Evolutionary conservation across 768 basidiomycete genomes (phyloP).

Genomic region (Auricularia cornea): DNA sequence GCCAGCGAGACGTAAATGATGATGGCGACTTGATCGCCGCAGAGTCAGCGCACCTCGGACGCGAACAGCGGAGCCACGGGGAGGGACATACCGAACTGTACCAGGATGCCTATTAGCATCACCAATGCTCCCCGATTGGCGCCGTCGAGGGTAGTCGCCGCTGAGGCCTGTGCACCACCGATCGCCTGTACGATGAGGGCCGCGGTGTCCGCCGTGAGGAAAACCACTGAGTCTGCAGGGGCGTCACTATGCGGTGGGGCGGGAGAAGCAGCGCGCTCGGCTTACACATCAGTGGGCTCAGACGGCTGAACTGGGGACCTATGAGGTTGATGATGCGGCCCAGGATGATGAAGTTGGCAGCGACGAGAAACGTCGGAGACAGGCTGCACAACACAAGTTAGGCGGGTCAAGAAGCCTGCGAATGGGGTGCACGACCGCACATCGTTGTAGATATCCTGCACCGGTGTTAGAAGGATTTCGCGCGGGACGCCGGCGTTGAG

Average conservation of each 20-base stretch:
- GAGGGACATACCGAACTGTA: conserved; percentile 40
- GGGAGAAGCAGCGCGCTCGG: background rate
- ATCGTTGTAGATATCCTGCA: conserved; percentile 44
- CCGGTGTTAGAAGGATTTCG: background rate
- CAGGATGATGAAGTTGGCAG: conserved; percentile 13
- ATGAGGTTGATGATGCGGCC: conserved; percentile 11
- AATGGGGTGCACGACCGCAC: background rate
- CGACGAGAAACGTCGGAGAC: conserved; percentile 15
- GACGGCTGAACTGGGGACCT: conserved; percentile 15
- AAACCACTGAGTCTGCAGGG: conserved; percentile 19
- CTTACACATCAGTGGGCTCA: conserved; percentile 6
- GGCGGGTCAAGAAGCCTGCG: background rate
- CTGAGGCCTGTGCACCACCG: conserved; percentile 50
- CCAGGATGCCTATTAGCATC: conserved; percentile 56
- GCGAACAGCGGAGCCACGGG: too few species aligned
- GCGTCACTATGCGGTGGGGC: background rate
- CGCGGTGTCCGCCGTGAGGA: conserved; percentile 37
- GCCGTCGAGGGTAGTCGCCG: conserved; percentile 17
- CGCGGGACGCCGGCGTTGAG: background rate
- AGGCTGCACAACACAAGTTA: background rate
- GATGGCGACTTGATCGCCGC: conserved; percentile 30
- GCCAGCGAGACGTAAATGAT: conserved; percentile 32
- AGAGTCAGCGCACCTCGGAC: background rate
- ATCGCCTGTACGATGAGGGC: conserved; percentile 56
- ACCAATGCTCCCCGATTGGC: conserved; percentile 35